phyloP scores from a whole-genome alignment of 345 rosid species.

The Litchi chinensis region DNA sequence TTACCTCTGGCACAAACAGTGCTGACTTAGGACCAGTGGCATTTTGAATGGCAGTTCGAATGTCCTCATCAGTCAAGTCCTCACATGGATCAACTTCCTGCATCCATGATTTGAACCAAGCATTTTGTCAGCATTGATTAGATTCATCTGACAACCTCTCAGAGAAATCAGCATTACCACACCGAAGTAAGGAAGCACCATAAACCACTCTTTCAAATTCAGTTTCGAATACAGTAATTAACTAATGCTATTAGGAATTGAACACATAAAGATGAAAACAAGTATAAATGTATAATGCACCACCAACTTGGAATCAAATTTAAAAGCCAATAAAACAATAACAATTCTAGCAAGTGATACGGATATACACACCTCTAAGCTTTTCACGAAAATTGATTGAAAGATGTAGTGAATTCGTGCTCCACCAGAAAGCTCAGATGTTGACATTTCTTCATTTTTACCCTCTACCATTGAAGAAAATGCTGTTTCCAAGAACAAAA shows the following conservation, averaged over 20 bases:
- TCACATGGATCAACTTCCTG: slow-evolving; percentile 99
- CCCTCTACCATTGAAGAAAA: slow-evolving; percentile 90
- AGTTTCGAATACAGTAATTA: background rate
- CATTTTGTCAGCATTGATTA: background rate
- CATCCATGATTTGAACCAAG: slow-evolving; percentile 16
- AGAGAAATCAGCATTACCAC: background rate
- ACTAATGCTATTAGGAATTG: background rate
- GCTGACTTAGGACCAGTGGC: slow-evolving; percentile 95
- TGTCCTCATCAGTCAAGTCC: slow-evolving; percentile 90
- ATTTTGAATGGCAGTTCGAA: slow-evolving; percentile 94
- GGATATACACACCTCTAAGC: slow-evolving; percentile 68
- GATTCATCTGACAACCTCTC: background rate
- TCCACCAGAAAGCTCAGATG: slow-evolving; percentile 90
- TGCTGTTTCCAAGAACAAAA: slow-evolving; percentile 53
- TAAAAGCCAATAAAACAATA: slow-evolving; percentile 1
- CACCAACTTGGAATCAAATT: background rate
- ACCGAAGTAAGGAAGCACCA: background rate
- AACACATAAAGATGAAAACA: background rate
- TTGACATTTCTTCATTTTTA: slow-evolving; percentile 91
- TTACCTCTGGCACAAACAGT: slow-evolving; percentile 86
- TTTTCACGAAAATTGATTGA: slow-evolving; percentile 86
- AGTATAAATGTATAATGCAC: background rate
- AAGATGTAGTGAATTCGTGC: slow-evolving; percentile 91
- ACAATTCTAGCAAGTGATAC: background rate
- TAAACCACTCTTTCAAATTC: background rate